Percentiles rank a stretch among this genome's conserved stretches.
Evolutionary conservation across 495 filamentous ascomycete species (phyloP).

Genomic region (Xylaria cubensis): DNA sequence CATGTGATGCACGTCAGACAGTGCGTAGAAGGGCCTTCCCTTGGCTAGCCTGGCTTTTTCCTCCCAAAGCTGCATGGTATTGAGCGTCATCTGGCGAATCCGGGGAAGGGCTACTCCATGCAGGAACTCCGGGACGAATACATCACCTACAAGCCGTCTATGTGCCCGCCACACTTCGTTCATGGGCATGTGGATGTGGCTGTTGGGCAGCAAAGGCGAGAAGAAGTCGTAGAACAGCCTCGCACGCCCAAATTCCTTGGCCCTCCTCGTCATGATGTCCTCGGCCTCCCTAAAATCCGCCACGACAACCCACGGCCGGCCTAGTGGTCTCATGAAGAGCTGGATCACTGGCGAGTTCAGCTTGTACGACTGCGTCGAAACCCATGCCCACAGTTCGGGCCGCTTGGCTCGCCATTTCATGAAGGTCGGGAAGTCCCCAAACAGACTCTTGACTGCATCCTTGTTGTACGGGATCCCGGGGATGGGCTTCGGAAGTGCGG

Average conservation of each 20-base stretch:
- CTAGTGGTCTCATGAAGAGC: slow-evolving; percentile 44
- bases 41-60: no score
- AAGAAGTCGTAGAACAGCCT: no score
- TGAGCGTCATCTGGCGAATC: no score
- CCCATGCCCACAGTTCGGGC: slow-evolving; percentile 29
- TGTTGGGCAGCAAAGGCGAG: no score
- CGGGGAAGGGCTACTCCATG: no score
- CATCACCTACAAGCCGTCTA: no score
- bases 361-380: slow-evolving; percentile 22
- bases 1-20: no score
- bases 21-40: no score
- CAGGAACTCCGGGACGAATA: no score
- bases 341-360: slow-evolving; percentile 48
- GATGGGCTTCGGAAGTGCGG: slow-evolving; percentile 36
- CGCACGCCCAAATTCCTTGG: slow-evolving; percentile 42
- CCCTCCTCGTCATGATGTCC: slow-evolving; percentile 44
- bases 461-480: slow-evolving; percentile 46
- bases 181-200: no score
- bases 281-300: slow-evolving; percentile 43
- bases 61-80: no score
- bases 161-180: no score
- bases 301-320: slow-evolving; percentile 42
- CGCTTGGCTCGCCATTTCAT: slow-evolving; percentile 27
- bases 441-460: slow-evolving; percentile 31
- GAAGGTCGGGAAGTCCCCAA: slow-evolving; percentile 41